Percentiles rank a stretch among this genome's conserved stretches.
Conservation (phyloP, 2,329 filamentous ascomycete genomes). For the Neopestalotiopsis sp. region DNA sequence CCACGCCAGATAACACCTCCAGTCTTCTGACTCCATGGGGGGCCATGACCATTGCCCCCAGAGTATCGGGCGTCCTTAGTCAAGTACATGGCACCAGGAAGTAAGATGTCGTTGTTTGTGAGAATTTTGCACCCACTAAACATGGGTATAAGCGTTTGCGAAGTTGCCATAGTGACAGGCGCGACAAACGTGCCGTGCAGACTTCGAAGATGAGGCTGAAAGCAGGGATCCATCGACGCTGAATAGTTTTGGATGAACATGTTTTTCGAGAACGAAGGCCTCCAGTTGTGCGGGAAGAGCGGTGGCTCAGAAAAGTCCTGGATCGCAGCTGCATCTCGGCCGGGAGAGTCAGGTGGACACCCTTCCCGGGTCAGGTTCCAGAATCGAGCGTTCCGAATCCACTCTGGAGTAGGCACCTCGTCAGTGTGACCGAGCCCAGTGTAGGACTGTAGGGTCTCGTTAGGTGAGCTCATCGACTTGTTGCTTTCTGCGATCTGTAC, state of each 20-base stretch:
- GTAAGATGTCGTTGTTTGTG: conserved; percentile 65
- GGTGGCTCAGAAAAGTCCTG: conserved; percentile 17
- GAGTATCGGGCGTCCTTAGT: conserved; percentile 62
- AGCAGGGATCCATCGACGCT: conserved; percentile 57
- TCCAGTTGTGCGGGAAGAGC: conserved; percentile 27
- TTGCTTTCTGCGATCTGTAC: conserved; percentile 45
- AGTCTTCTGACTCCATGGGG: conserved; percentile 62
- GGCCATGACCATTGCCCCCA: conserved; percentile 59
- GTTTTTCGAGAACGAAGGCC: conserved; percentile 36
- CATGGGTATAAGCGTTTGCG: conserved; percentile 58
- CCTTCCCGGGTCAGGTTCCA: no score
- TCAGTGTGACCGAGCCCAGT: conserved; percentile 24
- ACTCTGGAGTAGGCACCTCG: no score
- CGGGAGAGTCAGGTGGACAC: no score
- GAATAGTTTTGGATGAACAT: conserved; percentile 62
- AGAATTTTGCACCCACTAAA: conserved; percentile 65
- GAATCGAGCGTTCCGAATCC: no score
- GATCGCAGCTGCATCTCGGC: background rate
- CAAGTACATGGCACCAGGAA: conserved; percentile 68
- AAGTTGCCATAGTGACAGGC: conserved; percentile 51
- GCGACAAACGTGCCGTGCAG: conserved; percentile 61
- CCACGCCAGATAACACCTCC: conserved; percentile 67
- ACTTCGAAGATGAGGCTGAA: conserved; percentile 51
- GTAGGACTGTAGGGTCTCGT: conserved; percentile 43
- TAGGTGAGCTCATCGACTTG: conserved; percentile 41